Evolutionary conservation across 352 stramenopile genomes (phyloP).

Genomic region (Globisporangium nagaii): DNA sequence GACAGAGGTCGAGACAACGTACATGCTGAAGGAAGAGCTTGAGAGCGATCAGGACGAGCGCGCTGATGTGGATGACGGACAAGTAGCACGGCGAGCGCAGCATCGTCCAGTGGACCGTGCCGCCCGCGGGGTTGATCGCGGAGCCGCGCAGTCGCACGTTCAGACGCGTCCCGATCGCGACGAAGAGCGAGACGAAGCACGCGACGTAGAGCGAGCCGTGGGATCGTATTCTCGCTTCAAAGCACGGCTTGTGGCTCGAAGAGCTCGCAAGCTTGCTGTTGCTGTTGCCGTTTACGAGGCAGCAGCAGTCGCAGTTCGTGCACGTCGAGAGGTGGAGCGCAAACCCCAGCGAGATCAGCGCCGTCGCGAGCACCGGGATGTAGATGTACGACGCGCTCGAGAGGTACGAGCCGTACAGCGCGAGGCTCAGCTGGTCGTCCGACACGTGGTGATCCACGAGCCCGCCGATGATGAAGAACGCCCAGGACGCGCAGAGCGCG

Average conservation of each 20-base stretch:
- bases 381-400: conserved; percentile 62
- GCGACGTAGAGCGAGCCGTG: conserved; percentile 44
- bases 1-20: neutral
- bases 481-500: conserved; percentile 33
- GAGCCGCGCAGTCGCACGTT: conserved; percentile 68
- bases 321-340: conserved; percentile 48
- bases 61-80: conserved; percentile 52
- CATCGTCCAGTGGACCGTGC: conserved; percentile 71
- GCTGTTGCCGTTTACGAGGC: conserved; percentile 24
- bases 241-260: conserved; percentile 42
- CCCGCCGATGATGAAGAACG: conserved; percentile 62
- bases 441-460: conserved; percentile 70
- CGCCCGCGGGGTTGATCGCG: conserved; percentile 70
- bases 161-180: conserved; percentile 56
- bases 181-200: conserved; percentile 39
- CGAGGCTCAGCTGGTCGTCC: conserved; percentile 61
- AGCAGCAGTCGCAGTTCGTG: conserved; percentile 60
- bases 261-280: neutral
- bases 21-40: conserved; percentile 81
- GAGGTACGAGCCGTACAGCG: conserved; percentile 60
- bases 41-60: conserved; percentile 53
- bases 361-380: conserved; percentile 31
- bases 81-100: conserved; percentile 63
- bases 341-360: conserved; percentile 30
- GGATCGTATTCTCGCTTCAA: conserved; percentile 39